Percentiles rank a stretch among this genome's conserved stretches.
Evolutionary conservation across 2,329 filamentous ascomycete genomes (phyloP).

Genomic region (Arachnomyces sp.): DNA sequence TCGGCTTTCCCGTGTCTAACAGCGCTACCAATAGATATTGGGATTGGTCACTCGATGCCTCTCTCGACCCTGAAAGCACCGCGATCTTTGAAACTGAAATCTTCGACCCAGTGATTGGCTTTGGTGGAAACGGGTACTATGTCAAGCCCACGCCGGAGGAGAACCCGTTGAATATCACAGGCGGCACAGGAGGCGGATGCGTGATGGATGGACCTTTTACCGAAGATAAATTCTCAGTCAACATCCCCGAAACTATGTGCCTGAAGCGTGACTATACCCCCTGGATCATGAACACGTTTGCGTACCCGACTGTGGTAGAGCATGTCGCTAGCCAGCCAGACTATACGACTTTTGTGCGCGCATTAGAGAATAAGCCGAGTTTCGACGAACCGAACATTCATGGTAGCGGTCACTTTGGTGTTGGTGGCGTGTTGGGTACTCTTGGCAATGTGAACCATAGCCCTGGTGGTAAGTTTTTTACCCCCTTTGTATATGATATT

Average conservation of each 20-base stretch:
- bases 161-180: constrained; percentile 13
- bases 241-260: constrained; percentile 10
- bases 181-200: constrained; percentile 13
- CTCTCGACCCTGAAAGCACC: constrained; percentile 9
- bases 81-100: constrained; percentile 14
- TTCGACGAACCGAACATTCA: constrained; percentile 1
- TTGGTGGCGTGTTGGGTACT: constrained; percentile 2
- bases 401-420: constrained; percentile 1
- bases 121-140: constrained; percentile 14
- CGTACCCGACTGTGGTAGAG: constrained; percentile 11
- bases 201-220: constrained; percentile 12
- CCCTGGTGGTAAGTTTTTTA: constrained; percentile 11
- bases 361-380: constrained; percentile 1
- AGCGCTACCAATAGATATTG: constrained; percentile 15
- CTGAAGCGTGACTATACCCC: constrained; percentile 13
- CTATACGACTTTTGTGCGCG: constrained; percentile 8
- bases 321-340: constrained; percentile 10
- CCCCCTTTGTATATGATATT: background rate
- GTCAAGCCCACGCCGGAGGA: constrained; percentile 5
- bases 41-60: constrained; percentile 28
- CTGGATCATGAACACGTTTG: constrained; percentile 15
- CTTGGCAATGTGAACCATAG: constrained; percentile 5
- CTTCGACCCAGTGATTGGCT: constrained; percentile 9
- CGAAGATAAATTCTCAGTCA: constrained; percentile 7
- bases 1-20: too few species aligned